Percentiles rank a stretch among this genome's conserved stretches.
phyloP scores from a whole-genome alignment of 495 filamentous ascomycete genomes.

The Margaritispora aquatica region DNA sequence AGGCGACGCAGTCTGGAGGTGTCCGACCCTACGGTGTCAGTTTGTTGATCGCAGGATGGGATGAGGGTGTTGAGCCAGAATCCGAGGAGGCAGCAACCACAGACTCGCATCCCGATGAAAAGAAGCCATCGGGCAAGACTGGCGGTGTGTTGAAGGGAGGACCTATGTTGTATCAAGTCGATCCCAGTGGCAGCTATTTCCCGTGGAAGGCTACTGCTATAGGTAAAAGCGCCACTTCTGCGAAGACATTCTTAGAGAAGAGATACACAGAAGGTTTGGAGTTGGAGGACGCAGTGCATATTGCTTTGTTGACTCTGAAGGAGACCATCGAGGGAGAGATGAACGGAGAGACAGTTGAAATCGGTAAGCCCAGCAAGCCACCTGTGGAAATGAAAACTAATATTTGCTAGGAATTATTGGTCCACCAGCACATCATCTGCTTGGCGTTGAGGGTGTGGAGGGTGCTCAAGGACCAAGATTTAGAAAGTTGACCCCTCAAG shows the following conservation, averaged over 20 bases:
- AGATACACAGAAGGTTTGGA: conserved; percentile 95
- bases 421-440: conserved; percentile 82
- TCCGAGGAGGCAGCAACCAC: conserved; percentile 34
- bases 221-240: conserved; percentile 94
- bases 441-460: conserved; percentile 90
- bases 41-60: conserved; percentile 94
- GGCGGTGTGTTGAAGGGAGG: conserved; percentile 94
- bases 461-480: conserved; percentile 87
- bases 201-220: conserved; percentile 99
- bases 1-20: conserved; percentile 96
- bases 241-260: conserved; percentile 98
- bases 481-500: conserved; percentile 90
- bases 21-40: conserved; percentile 97
- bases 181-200: conserved; percentile 94
- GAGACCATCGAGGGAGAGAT: conserved; percentile 99
- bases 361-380: conserved; percentile 54
- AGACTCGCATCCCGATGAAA: conserved; percentile 53
- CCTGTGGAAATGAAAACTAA: conserved; percentile 27
- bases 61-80: conserved; percentile 89
- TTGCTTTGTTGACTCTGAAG: conserved; percentile 94
- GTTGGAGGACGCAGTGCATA: conserved; percentile 97
- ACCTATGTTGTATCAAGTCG: conserved; percentile 96
- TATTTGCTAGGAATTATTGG: conserved; percentile 75
- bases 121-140: conserved; percentile 73
- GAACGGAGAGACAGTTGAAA: conserved; percentile 98